These are phyloP conservation scores for Apiotrichum sp. DNA, from an alignment of 1,284 basidiomycete genomes.

Conservation along the genomic window DNA sequence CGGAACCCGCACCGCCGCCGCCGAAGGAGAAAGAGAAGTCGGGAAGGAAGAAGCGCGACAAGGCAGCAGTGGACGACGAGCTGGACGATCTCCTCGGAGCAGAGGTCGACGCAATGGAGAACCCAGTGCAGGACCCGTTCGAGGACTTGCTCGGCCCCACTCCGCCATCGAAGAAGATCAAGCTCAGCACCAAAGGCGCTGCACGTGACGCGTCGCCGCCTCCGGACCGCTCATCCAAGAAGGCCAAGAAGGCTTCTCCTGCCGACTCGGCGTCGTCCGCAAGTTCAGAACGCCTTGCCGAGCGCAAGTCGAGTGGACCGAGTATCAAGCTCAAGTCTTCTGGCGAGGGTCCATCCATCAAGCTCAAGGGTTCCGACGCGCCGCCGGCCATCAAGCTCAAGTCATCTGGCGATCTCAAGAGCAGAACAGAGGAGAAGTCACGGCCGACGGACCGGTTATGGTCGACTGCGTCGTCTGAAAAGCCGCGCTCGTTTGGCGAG, in stretches of 20 bases:
- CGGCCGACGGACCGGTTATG: too few relatives aligned
- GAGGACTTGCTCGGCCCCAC: slow-evolving; percentile 28
- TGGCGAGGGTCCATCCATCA: neutral
- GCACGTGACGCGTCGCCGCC: neutral
- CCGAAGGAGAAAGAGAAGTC: slow-evolving; percentile 14
- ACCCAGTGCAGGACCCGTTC: slow-evolving; percentile 15
- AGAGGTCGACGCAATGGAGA: slow-evolving; percentile 42
- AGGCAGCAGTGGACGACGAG: slow-evolving; percentile 2
- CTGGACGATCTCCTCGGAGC: slow-evolving; percentile 43
- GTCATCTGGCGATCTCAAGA: neutral
- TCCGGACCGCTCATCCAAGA: neutral
- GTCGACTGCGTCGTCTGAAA: too few relatives aligned
- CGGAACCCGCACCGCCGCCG: neutral
- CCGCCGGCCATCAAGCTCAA: slow-evolving; percentile 6
- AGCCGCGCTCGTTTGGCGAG: too few relatives aligned
- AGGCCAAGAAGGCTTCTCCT: neutral
- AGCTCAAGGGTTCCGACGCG: neutral
- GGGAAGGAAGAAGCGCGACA: slow-evolving; percentile 9
- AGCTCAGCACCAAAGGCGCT: slow-evolving; percentile 15
- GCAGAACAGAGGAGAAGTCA: too few relatives aligned
- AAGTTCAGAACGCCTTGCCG: neutral
- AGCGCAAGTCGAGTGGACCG: neutral
- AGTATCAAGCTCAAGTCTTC: neutral
- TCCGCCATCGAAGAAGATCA: slow-evolving; percentile 30
- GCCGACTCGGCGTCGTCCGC: neutral